Conservation (phyloP, 2,329 filamentous ascomycete species). For the Trichoderma sp. region DNA sequence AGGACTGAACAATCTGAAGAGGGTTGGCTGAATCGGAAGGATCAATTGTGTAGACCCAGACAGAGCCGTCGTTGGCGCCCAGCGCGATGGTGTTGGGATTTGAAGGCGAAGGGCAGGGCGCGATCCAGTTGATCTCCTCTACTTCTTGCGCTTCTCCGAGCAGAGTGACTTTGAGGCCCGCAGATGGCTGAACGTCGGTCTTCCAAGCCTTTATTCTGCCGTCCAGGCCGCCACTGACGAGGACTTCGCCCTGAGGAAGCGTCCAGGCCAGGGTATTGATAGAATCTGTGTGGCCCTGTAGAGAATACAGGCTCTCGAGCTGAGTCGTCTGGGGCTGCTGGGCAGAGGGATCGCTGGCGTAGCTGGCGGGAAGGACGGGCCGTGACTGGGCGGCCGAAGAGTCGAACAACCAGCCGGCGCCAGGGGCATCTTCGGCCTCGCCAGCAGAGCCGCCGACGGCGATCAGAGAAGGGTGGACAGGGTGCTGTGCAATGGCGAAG, state of each 20-base stretch:
- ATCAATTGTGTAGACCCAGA: constrained; percentile 94
- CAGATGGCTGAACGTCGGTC: constrained; percentile 50
- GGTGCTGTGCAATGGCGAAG: constrained; percentile 94
- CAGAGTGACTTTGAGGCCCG: constrained; percentile 60
- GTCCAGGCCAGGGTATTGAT: constrained; percentile 88
- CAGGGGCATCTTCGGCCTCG: constrained; percentile 62
- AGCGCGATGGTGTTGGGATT: constrained; percentile 84
- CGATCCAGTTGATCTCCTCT: constrained; percentile 92
- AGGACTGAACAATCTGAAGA: constrained; percentile 84
- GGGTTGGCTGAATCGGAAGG: constrained; percentile 60
- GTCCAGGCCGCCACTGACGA: constrained; percentile 86
- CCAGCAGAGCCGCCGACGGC: constrained; percentile 80
- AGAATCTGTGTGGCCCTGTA: constrained; percentile 91
- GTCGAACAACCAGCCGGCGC: constrained; percentile 86
- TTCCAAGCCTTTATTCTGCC: constrained; percentile 77
- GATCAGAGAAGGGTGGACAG: constrained; percentile 73
- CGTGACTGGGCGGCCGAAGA: constrained; percentile 63
- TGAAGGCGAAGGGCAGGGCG: constrained; percentile 69
- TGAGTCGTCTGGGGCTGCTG: constrained; percentile 57
- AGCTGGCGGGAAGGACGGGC: constrained; percentile 77
- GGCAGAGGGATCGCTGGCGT: constrained; percentile 64
- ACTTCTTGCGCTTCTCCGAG: constrained; percentile 84
- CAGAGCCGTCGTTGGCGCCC: constrained; percentile 85
- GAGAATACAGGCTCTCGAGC: constrained; percentile 68
- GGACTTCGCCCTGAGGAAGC: constrained; percentile 77